Percentiles rank a stretch among this genome's conserved stretches.
These are phyloP conservation scores for Malus fusca DNA, from an alignment of 306 rosid species.

Conservation along the genomic window DNA sequence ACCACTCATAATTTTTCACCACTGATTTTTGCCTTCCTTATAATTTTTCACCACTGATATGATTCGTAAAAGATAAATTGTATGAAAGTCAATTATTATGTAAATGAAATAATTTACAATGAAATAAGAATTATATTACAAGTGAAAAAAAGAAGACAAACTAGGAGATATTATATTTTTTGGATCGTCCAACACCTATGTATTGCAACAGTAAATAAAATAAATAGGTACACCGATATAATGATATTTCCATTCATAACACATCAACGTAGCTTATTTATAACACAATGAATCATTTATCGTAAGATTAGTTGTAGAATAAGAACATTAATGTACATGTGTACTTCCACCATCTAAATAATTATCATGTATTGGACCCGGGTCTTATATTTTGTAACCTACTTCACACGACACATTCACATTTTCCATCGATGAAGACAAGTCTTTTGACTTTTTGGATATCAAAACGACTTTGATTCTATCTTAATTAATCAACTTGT, in stretches of 20 bases:
- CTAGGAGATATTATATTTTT: neutral
- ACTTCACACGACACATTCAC: neutral
- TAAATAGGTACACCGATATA: too few relatives aligned
- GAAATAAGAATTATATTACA: neutral
- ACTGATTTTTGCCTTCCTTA: too few relatives aligned
- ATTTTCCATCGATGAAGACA: neutral
- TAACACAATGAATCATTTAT: neutral
- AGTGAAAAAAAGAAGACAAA: neutral
- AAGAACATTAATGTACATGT: too few relatives aligned
- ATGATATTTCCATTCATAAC: too few relatives aligned
- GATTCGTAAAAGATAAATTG: neutral
- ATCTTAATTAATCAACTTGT: neutral
- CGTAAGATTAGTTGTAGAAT: too few relatives aligned
- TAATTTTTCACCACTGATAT: neutral
- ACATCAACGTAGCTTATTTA: too few relatives aligned
- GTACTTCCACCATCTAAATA: too few relatives aligned
- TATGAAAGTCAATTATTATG: neutral
- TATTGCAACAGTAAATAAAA: too few relatives aligned
- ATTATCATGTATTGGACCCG: neutral
- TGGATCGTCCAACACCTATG: neutral
- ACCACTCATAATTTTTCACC: too few relatives aligned
- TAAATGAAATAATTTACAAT: neutral
- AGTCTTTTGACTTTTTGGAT: neutral
- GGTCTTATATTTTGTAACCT: neutral
- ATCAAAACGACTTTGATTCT: neutral